Conservation (phyloP, 2,329 filamentous ascomycete genomes). For the Madurella fahalii region DNA sequence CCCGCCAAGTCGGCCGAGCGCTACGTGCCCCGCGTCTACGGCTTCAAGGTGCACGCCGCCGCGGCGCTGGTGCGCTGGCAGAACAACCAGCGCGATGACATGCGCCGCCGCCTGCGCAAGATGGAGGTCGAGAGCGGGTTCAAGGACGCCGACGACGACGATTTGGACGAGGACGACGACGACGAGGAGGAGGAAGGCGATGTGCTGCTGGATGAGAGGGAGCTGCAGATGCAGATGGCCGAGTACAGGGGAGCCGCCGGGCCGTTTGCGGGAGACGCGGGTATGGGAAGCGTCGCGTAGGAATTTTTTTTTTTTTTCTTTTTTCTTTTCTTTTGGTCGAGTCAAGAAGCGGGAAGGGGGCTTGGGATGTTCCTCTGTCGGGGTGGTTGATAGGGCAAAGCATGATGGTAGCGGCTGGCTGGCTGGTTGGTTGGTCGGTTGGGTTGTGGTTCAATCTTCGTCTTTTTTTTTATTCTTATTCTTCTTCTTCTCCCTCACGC, state of each 20-base stretch:
- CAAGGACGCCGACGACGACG: conserved; percentile 60
- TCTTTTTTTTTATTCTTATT: background rate
- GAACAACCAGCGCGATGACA: conserved; percentile 71
- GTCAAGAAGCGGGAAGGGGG: too few relatives aligned
- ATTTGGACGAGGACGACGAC: conserved; percentile 59
- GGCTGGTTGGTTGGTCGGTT: background rate
- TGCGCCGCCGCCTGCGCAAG: conserved; percentile 70
- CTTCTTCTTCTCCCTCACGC: background rate
- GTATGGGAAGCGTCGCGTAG: conserved; percentile 11
- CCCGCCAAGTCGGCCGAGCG: conserved; percentile 80
- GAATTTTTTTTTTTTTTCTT: too few relatives aligned
- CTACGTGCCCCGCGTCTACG: conserved; percentile 87
- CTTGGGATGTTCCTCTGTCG: background rate
- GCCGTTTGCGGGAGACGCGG: background rate
- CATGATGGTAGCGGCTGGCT: too few relatives aligned
- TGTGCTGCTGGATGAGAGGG: conserved; percentile 37
- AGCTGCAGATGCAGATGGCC: conserved; percentile 23
- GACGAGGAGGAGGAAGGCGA: conserved; percentile 55
- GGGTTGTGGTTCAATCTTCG: background rate
- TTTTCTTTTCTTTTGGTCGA: too few relatives aligned
- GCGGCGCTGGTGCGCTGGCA: conserved; percentile 92
- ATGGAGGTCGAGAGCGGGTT: conserved; percentile 77
- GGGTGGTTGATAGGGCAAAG: too few relatives aligned
- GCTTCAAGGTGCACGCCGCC: conserved; percentile 89
- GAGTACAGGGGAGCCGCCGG: conserved; percentile 1